phyloP scores from a whole-genome alignment of 495 filamentous ascomycete genomes.

The Mycothermus thermophilus region DNA sequence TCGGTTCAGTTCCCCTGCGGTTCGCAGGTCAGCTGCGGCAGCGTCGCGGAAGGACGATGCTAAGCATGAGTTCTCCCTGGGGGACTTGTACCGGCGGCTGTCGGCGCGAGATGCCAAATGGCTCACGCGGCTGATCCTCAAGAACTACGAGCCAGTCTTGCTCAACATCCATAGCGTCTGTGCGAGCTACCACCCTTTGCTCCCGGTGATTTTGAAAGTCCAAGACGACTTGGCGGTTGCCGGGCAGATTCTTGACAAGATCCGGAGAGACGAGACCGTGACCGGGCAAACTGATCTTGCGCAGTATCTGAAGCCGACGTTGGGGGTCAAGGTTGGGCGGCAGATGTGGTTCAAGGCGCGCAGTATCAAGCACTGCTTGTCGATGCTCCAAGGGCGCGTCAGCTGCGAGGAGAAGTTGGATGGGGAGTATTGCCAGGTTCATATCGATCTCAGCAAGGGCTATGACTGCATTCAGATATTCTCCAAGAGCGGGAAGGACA shows the following conservation, averaged over 20 bases:
- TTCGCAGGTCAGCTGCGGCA: slow-evolving; percentile 37
- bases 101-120: slow-evolving; percentile 70
- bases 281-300: slow-evolving; percentile 10
- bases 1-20: slow-evolving; percentile 51
- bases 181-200: slow-evolving; percentile 39
- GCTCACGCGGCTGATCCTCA: slow-evolving; percentile 72
- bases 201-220: slow-evolving; percentile 52
- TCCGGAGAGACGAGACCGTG: slow-evolving; percentile 10
- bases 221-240: slow-evolving; percentile 39
- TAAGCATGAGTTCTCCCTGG: slow-evolving; percentile 35
- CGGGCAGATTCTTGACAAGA: slow-evolving; percentile 16
- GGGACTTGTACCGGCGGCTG: slow-evolving; percentile 44
- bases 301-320: slow-evolving; percentile 39
- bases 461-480: slow-evolving; percentile 57
- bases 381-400: slow-evolving; percentile 48
- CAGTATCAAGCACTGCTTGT: slow-evolving; percentile 58
- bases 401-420: slow-evolving; percentile 75
- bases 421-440: slow-evolving; percentile 80
- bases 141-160: slow-evolving; percentile 52
- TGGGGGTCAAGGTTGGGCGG: slow-evolving; percentile 64
- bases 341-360: slow-evolving; percentile 61
- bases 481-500: slow-evolving; percentile 84
- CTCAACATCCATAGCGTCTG: slow-evolving; percentile 30
- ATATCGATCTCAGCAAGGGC: slow-evolving; percentile 51
- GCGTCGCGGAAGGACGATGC: slow-evolving; percentile 9